Percentiles rank a stretch among this genome's conserved stretches.
Evolutionary conservation across 805 yeast genomes (phyloP).

Genomic region (Grigorovia yakushimaensis): DNA sequence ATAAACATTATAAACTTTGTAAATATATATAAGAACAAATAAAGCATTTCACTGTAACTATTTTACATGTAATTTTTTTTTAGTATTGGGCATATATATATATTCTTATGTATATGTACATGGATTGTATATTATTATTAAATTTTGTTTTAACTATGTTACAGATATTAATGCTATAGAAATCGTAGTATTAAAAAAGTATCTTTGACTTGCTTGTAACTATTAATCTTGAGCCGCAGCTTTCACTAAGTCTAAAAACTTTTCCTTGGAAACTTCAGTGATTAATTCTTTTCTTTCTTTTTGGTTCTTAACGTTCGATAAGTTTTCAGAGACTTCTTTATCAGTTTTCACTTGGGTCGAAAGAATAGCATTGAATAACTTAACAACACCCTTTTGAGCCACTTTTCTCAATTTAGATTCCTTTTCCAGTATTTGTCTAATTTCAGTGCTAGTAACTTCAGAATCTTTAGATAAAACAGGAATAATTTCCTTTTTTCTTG

Average conservation of each 20-base stretch:
- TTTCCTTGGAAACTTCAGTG: conserved; percentile 79
- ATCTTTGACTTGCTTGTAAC: no score
- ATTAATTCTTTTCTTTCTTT: conserved; percentile 45
- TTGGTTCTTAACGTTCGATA: conserved; percentile 34
- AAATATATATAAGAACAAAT: no score
- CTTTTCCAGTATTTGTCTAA: conserved; percentile 48
- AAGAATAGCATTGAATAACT: conserved; percentile 73
- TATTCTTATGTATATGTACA: not conserved
- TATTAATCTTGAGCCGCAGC: conserved; percentile 49
- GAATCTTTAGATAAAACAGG: conserved; percentile 44
- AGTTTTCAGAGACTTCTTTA: conserved; percentile 38
- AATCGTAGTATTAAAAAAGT: no score
- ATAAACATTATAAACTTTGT: not conserved
- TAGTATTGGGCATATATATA: not conserved
- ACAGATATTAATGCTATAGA: not conserved
- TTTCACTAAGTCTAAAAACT: conserved; percentile 77
- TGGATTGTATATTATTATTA: not conserved
- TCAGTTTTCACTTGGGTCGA: conserved; percentile 61
- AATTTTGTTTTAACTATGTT: not conserved
- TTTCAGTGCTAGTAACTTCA: conserved; percentile 29
- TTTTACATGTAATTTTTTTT: no score
- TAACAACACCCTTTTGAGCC: conserved; percentile 84
- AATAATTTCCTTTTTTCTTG: conserved; percentile 56
- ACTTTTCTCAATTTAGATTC: conserved; percentile 65
- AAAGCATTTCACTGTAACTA: no score